Conservation (phyloP, 495 filamentous ascomycete genomes). For the Podospora pseudoanserina region DNA sequence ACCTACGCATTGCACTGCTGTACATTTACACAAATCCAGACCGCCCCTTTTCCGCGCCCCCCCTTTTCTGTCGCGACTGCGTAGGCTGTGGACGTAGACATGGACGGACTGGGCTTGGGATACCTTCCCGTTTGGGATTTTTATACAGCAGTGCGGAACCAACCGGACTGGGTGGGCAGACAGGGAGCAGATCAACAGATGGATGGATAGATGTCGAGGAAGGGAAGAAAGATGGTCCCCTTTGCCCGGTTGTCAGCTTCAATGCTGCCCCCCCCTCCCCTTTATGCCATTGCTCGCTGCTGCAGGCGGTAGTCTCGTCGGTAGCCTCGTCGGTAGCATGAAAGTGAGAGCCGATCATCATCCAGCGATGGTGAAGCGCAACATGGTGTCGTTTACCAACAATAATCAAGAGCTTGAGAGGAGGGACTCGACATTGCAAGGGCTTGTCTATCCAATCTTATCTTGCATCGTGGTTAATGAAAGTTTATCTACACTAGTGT, state of each 20-base stretch:
- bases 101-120: not conserved
- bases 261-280: not conserved
- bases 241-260: not conserved
- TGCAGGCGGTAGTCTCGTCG: not conserved
- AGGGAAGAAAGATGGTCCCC: not conserved
- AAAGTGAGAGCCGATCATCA: not conserved
- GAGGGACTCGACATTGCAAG: not conserved
- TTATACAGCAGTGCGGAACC: not conserved
- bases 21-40: not conserved
- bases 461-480: not conserved
- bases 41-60: too few relatives aligned
- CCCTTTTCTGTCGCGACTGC: not conserved
- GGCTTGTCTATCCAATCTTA: not conserved
- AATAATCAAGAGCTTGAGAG: not conserved
- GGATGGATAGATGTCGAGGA: not conserved
- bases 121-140: not conserved
- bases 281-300: not conserved
- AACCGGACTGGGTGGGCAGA: not conserved
- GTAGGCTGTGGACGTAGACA: not conserved
- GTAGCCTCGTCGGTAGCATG: not conserved
- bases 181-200: not conserved
- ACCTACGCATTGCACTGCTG: not conserved
- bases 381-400: not conserved
- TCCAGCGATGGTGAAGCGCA: not conserved
- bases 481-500: not conserved